Conservation (phyloP, 345 rosid genomes). For the Pugionium cornutum region DNA sequence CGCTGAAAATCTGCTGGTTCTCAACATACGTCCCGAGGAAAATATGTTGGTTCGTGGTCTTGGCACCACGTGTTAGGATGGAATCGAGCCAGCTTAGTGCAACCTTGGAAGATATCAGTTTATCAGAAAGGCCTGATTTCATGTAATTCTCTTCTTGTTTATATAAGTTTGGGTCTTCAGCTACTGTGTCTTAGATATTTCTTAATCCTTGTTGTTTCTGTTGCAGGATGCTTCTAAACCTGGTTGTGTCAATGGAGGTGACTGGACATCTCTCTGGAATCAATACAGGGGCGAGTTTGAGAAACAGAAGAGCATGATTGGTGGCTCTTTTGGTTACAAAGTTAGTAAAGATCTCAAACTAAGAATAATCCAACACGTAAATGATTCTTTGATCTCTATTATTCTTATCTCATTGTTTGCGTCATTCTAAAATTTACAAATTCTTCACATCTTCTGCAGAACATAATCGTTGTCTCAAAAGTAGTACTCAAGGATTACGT, state of each 20-base stretch:
- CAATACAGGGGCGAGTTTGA: conserved; percentile 71
- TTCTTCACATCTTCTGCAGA: conserved; percentile 48
- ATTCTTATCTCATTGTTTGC: conserved; percentile 12
- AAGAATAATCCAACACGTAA: conserved; percentile 85
- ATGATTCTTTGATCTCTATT: conserved; percentile 10
- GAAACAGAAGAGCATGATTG: conserved; percentile 70
- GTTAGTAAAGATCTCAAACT: conserved; percentile 81
- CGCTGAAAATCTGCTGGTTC: not conserved
- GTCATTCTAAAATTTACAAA: not conserved
- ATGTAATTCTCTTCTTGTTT: conserved; percentile 44
- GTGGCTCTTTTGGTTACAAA: conserved; percentile 75
- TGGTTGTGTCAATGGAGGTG: conserved; percentile 89
- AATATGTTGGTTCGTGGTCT: conserved; percentile 76
- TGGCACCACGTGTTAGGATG: conserved; percentile 80
- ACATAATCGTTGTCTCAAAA: conserved; percentile 80
- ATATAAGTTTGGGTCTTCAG: not conserved
- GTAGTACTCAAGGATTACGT: conserved; percentile 77
- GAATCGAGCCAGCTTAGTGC: conserved; percentile 79
- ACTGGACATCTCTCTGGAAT: conserved; percentile 93
- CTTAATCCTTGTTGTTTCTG: conserved; percentile 10
- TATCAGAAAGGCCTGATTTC: conserved; percentile 65
- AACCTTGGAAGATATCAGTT: conserved; percentile 68
- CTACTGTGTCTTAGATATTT: not conserved
- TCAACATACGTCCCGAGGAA: conserved; percentile 59
- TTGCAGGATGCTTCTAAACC: conserved; percentile 67